Evolutionary conservation across 2,329 filamentous ascomycete species (phyloP).

Genomic region (Cercospora sp.): DNA sequence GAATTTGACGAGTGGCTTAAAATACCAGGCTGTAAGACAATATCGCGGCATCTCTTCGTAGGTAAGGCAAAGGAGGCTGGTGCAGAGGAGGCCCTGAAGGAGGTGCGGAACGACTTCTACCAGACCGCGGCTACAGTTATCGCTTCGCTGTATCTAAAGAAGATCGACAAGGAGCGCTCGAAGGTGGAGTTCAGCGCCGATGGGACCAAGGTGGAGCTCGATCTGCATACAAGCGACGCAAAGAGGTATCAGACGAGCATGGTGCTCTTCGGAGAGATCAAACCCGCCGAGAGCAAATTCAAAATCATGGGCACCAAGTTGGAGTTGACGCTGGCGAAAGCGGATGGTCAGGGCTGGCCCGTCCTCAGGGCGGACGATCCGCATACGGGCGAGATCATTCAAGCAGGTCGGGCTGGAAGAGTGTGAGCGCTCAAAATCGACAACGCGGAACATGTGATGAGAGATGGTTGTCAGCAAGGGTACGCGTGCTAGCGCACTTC

Average conservation of each 20-base stretch:
- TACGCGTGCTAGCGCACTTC: background rate
- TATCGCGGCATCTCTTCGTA: slow-evolving; percentile 79
- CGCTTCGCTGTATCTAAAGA: slow-evolving; percentile 92
- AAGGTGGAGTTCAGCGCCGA: slow-evolving; percentile 67
- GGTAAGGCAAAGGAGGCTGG: slow-evolving; percentile 61
- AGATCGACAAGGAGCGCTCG: slow-evolving; percentile 81
- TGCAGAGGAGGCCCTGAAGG: slow-evolving; percentile 74
- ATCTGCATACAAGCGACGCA: slow-evolving; percentile 81
- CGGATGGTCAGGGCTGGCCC: slow-evolving; percentile 79
- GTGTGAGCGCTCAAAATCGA: slow-evolving; percentile 27
- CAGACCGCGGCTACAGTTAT: slow-evolving; percentile 85
- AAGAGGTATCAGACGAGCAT: slow-evolving; percentile 79
- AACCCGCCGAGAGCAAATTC: slow-evolving; percentile 71
- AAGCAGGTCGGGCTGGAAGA: slow-evolving; percentile 77
- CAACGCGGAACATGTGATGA: background rate
- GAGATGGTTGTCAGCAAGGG: background rate
- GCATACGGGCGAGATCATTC: slow-evolving; percentile 76
- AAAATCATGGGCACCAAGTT: slow-evolving; percentile 88
- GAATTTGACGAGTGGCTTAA: slow-evolving; percentile 99
- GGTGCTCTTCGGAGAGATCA: slow-evolving; percentile 74
- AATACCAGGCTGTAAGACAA: slow-evolving; percentile 86
- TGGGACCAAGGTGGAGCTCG: slow-evolving; percentile 63
- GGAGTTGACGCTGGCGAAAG: slow-evolving; percentile 73
- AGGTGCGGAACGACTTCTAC: slow-evolving; percentile 91
- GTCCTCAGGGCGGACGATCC: slow-evolving; percentile 78